Evolutionary conservation across 2,329 filamentous ascomycete genomes (phyloP).

Genomic region (Davidsoniella virescens): DNA sequence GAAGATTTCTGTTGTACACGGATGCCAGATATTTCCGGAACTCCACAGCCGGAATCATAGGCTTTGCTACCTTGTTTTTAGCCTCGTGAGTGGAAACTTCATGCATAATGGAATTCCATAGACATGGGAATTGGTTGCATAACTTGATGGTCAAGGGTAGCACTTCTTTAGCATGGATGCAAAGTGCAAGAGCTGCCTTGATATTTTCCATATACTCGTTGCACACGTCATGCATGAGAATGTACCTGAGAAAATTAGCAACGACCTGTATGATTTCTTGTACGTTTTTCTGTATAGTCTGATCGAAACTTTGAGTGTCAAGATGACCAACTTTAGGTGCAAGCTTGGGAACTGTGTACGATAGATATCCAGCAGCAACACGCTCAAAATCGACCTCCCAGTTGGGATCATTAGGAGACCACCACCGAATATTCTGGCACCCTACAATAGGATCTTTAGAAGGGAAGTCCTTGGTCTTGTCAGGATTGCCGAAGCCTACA

Average conservation of each 20-base stretch:
- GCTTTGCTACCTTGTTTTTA: not conserved
- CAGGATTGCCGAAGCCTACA: constrained; percentile 24
- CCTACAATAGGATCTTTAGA: constrained; percentile 26
- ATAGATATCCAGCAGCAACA: constrained; percentile 67
- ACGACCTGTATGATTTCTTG: constrained; percentile 35
- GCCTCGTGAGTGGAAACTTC: not conserved
- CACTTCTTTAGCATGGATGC: constrained; percentile 50
- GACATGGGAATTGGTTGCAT: constrained; percentile 45
- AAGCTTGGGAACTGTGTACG: constrained; percentile 24
- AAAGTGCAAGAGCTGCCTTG: constrained; percentile 46
- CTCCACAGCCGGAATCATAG: not conserved
- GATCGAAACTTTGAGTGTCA: not conserved
- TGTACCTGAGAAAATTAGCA: constrained; percentile 76
- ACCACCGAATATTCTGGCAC: constrained; percentile 36
- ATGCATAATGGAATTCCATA: constrained; percentile 62
- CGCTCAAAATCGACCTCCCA: constrained; percentile 71
- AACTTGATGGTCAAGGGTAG: constrained; percentile 42
- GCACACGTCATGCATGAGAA: constrained; percentile 72
- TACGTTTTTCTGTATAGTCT: not conserved
- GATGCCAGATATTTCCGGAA: not conserved
- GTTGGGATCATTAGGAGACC: constrained; percentile 25
- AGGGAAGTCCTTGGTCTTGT: constrained; percentile 41
- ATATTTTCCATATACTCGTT: constrained; percentile 61
- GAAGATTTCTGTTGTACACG: not conserved
- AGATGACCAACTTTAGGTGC: not conserved